Evolutionary conservation across 179 eudicot genomes (phyloP).

Genomic region (Monotropa hypopitys): DNA sequence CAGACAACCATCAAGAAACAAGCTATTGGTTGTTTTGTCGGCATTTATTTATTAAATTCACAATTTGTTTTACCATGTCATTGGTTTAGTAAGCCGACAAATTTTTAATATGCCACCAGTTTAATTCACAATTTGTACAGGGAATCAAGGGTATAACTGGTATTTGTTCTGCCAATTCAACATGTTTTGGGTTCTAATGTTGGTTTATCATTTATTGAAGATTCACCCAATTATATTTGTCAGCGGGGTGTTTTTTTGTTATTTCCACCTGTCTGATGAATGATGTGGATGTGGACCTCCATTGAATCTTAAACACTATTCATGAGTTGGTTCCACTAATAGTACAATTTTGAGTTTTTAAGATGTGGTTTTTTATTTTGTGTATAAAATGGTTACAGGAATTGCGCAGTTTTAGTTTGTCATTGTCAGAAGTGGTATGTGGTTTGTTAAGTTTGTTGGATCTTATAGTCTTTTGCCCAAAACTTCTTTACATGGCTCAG

Average conservation of each 20-base stretch:
- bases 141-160: background rate
- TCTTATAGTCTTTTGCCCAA: background rate
- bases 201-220: background rate
- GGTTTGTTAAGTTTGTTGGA: background rate
- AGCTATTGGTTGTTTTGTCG: background rate
- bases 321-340: background rate
- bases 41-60: background rate
- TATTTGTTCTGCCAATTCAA: background rate
- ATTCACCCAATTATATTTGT: background rate
- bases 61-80: background rate
- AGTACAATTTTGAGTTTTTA: background rate
- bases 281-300: background rate
- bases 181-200: background rate
- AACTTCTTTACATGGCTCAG: background rate
- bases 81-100: background rate
- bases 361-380: background rate
- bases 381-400: background rate
- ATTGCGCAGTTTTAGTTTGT: background rate
- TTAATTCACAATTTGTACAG: background rate
- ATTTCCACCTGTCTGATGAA: background rate
- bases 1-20: background rate
- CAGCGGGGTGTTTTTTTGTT: background rate
- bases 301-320: background rate
- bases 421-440: background rate
- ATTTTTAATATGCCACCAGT: background rate